A percentile compares a stretch with the other conserved stretches of the same genome.
Conservation (phyloP, 768 basidiomycete genomes). For the Dentipellis fragilis region DNA sequence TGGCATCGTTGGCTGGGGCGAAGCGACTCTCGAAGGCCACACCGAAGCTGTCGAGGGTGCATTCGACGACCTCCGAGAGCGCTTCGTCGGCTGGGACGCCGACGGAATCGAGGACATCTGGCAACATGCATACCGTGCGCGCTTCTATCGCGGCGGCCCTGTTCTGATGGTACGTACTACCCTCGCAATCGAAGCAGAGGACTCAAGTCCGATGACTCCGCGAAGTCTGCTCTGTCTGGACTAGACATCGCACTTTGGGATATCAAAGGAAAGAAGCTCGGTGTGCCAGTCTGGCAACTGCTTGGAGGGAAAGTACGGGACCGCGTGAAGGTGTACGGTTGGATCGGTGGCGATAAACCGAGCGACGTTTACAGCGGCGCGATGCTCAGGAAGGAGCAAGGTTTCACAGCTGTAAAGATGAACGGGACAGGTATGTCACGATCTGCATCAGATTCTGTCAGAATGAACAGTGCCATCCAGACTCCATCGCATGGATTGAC, state of each 20-base stretch:
- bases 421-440: slow-evolving; percentile 12
- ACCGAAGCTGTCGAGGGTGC: slow-evolving; percentile 69
- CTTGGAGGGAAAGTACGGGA: slow-evolving; percentile 63
- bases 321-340: slow-evolving; percentile 47
- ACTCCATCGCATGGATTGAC: slow-evolving; percentile 36
- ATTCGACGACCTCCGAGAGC: slow-evolving; percentile 43
- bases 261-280: slow-evolving; percentile 70
- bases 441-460: background rate
- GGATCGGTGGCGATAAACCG: slow-evolving; percentile 41
- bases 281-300: slow-evolving; percentile 45
- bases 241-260: slow-evolving; percentile 70
- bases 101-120: slow-evolving; percentile 66
- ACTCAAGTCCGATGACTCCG: background rate
- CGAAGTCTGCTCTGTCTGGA: slow-evolving; percentile 43
- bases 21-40: slow-evolving; percentile 64
- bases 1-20: slow-evolving; percentile 65
- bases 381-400: slow-evolving; percentile 40
- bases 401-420: slow-evolving; percentile 27
- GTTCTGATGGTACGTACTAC: slow-evolving; percentile 46
- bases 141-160: slow-evolving; percentile 66
- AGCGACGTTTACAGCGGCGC: slow-evolving; percentile 42
- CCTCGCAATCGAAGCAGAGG: background rate
- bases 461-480: background rate
- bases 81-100: slow-evolving; percentile 52
- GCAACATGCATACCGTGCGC: slow-evolving; percentile 53